These are phyloP conservation scores for Tetrahymena borealis DNA, from an alignment of 73 alveolate species.

Conservation along the genomic window DNA sequence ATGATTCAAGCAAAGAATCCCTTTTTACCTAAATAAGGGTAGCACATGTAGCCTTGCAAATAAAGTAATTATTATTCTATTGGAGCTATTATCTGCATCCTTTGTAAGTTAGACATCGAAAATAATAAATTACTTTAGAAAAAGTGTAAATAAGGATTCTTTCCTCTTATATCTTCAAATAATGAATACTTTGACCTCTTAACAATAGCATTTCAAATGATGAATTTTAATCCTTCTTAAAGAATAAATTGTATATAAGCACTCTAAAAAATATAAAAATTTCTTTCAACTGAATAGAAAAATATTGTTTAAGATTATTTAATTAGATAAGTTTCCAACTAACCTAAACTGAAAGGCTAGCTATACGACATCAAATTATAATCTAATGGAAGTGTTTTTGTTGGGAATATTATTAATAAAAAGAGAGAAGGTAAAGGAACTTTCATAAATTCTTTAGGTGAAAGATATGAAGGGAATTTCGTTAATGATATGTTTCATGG, in stretches of 20 bases:
- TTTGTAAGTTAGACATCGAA: not conserved
- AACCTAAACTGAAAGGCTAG: too few relatives aligned
- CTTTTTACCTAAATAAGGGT: not conserved
- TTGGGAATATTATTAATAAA: not conserved
- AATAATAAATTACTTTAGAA: not conserved
- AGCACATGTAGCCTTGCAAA: not conserved
- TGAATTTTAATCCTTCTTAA: not conserved
- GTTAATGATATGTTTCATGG: constrained; percentile 5
- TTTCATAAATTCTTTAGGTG: not conserved
- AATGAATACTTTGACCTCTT: not conserved
- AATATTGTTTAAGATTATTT: not conserved
- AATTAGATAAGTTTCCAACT: too few relatives aligned
- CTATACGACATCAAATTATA: not conserved
- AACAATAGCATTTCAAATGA: not conserved
- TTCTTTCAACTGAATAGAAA: not conserved
- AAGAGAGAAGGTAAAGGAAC: not conserved
- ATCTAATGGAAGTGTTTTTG: not conserved
- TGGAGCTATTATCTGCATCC: not conserved
- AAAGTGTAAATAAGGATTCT: not conserved
- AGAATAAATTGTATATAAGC: not conserved
- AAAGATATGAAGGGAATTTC: constrained; percentile 11
- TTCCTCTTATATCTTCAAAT: not conserved
- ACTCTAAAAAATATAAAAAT: not conserved
- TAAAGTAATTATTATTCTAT: not conserved
- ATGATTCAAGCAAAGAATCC: not conserved